These are phyloP conservation scores for Macrophomina phaseolina DNA, from an alignment of 2,329 filamentous ascomycete genomes.

Conservation along the genomic window DNA sequence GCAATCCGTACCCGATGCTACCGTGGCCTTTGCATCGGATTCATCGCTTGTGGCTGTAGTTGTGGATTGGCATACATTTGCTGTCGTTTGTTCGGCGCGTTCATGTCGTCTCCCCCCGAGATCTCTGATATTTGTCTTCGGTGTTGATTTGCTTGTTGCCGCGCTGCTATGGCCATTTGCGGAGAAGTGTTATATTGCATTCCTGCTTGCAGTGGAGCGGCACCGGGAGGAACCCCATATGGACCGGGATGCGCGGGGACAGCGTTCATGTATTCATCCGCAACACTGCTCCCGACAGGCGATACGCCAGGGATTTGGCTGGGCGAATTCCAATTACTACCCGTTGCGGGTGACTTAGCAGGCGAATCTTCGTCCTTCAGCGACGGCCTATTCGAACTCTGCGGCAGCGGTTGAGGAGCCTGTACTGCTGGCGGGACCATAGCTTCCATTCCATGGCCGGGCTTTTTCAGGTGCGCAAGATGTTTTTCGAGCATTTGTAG, in stretches of 20 bases:
- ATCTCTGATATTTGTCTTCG: constrained; percentile 67
- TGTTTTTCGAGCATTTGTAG: constrained; percentile 85
- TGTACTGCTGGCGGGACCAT: constrained; percentile 56
- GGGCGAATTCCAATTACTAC: constrained; percentile 69
- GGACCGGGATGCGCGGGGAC: constrained; percentile 48
- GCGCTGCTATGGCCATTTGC: constrained; percentile 46
- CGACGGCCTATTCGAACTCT: constrained; percentile 56
- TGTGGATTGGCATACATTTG: constrained; percentile 58
- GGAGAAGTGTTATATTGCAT: constrained; percentile 48
- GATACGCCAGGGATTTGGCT: constrained; percentile 63
- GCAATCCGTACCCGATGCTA: constrained; percentile 31
- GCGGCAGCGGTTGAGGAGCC: constrained; percentile 48
- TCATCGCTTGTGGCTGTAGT: constrained; percentile 51
- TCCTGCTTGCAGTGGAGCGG: constrained; percentile 36
- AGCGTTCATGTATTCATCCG: constrained; percentile 55
- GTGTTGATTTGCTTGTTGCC: constrained; percentile 44
- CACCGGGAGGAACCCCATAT: constrained; percentile 40
- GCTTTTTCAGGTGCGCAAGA: constrained; percentile 80
- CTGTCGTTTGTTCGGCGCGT: constrained; percentile 62
- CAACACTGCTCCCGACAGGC: constrained; percentile 56
- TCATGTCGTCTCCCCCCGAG: constrained; percentile 58
- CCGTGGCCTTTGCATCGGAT: constrained; percentile 56
- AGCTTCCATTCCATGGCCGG: constrained; percentile 47
- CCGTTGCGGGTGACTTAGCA: constrained; percentile 64
- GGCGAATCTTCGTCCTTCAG: constrained; percentile 69